A percentile compares a stretch with the other conserved stretches of the same genome.
Conservation (phyloP, 352 stramenopile genomes). For the Globisporangium recalcitrans region DNA sequence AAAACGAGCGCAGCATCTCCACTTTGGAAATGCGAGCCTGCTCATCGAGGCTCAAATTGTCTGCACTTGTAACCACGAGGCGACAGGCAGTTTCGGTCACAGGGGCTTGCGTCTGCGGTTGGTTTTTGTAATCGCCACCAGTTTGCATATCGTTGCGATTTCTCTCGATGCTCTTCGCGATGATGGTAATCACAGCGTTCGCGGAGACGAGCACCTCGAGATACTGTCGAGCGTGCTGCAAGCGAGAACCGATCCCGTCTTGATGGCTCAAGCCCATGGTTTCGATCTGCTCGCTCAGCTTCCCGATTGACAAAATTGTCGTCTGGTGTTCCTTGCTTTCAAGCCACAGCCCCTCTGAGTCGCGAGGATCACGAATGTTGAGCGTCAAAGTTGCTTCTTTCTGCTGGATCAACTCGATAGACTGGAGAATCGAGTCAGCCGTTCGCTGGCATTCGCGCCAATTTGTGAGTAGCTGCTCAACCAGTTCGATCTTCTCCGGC, state of each 20-base stretch:
- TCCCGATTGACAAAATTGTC: constrained; percentile 13
- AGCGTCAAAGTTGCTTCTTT: constrained; percentile 18
- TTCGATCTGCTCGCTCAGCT: constrained; percentile 1
- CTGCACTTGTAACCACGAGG: constrained; percentile 27
- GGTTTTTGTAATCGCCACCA: background rate
- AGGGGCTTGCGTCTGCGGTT: background rate
- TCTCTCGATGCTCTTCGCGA: constrained; percentile 12
- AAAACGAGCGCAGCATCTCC: constrained; percentile 30
- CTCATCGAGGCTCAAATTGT: constrained; percentile 18
- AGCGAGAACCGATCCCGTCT: constrained; percentile 4
- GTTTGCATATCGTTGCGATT: background rate
- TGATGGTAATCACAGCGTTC: constrained; percentile 15
- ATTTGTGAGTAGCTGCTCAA: constrained; percentile 24
- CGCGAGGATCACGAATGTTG: constrained; percentile 9
- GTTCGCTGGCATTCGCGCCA: constrained; percentile 24
- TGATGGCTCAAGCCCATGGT: constrained; percentile 10
- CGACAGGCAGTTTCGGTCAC: constrained; percentile 26
- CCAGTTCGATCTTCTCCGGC: constrained; percentile 16
- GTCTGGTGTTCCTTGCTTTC: constrained; percentile 14
- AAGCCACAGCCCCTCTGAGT: constrained; percentile 8
- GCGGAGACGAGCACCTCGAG: constrained; percentile 16
- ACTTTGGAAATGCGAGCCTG: constrained; percentile 28
- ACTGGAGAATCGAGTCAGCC: constrained; percentile 21
- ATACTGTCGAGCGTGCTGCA: constrained; percentile 15
- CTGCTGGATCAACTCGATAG: constrained; percentile 19